Conservation (phyloP, 192 early-diverging fungal species). For the Thamnidium elegans region DNA sequence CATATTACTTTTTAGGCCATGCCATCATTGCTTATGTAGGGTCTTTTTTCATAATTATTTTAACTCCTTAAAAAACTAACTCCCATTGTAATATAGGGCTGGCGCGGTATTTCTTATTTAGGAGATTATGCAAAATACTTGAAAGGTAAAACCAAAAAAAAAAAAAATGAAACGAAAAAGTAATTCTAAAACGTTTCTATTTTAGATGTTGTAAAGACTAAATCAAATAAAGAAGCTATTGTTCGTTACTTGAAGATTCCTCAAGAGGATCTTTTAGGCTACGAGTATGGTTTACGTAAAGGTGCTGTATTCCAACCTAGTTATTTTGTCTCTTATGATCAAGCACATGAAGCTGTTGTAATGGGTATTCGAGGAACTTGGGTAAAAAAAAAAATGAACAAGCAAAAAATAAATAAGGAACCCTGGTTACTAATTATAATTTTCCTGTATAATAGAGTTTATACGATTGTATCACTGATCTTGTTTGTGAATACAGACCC, state of each 20-base stretch:
- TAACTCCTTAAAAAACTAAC: neutral
- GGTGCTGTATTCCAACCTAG: constrained; percentile 65
- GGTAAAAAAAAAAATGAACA: constrained; percentile 31
- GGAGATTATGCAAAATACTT: constrained; percentile 41
- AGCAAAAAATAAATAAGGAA: too few species aligned
- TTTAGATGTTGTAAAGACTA: constrained; percentile 60
- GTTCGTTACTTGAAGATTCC: constrained; percentile 62
- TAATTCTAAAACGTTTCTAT: neutral
- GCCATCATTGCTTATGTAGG: constrained; percentile 58
- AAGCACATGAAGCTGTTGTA: constrained; percentile 58
- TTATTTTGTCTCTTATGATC: constrained; percentile 71
- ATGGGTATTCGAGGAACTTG: constrained; percentile 71
- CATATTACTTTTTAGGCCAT: constrained; percentile 54
- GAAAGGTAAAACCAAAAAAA: constrained; percentile 24
- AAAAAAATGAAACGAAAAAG: neutral
- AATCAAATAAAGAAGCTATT: constrained; percentile 66
- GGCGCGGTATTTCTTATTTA: constrained; percentile 38
- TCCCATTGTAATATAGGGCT: constrained; percentile 26
- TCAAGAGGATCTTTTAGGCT: constrained; percentile 64
- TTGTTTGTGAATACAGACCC: constrained; percentile 75
- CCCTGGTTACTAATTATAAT: neutral
- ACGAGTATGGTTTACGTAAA: constrained; percentile 66
- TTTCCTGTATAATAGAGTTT: constrained; percentile 46
- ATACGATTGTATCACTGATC: constrained; percentile 72
- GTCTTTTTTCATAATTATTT: neutral